Conservation (phyloP, 345 rosid species). For the Lenwebbia sp. region DNA sequence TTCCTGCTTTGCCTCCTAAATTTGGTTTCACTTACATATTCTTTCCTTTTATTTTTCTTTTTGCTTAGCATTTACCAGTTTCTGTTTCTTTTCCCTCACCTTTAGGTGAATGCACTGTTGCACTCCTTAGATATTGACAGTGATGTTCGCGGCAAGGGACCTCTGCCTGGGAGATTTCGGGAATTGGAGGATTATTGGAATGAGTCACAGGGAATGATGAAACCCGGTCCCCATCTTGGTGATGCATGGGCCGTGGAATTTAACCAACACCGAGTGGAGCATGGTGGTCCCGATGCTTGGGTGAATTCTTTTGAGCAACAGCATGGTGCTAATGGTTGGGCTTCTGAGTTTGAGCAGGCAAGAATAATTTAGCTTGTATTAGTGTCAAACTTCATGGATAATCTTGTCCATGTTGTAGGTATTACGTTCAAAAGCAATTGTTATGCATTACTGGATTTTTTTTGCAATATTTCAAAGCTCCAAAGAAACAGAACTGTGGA, state of each 20-base stretch:
- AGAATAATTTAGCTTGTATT: not conserved
- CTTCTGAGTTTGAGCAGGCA: slow-evolving; percentile 94
- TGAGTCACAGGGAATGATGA: slow-evolving; percentile 76
- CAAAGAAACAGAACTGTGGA: not conserved
- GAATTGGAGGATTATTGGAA: slow-evolving; percentile 97
- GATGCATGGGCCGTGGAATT: slow-evolving; percentile 83
- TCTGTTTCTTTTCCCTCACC: not conserved
- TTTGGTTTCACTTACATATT: not conserved
- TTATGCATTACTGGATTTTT: not conserved
- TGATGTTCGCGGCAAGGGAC: slow-evolving; percentile 57
- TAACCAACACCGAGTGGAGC: slow-evolving; percentile 41
- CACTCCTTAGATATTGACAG: slow-evolving; percentile 86
- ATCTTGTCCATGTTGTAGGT: not conserved
- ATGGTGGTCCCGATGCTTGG: slow-evolving; percentile 69
- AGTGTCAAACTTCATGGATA: not conserved
- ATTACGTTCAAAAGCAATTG: not conserved
- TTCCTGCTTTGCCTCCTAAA: not conserved
- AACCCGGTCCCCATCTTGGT: slow-evolving; percentile 47
- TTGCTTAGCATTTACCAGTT: not conserved
- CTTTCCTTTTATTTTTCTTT: not conserved
- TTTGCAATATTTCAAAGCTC: not conserved
- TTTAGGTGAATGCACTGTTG: slow-evolving; percentile 80
- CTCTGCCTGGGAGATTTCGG: slow-evolving; percentile 60
- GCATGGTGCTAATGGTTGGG: slow-evolving; percentile 93
- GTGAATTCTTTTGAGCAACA: slow-evolving; percentile 82